Percentiles rank a stretch among this genome's conserved stretches.
phyloP scores from a whole-genome alignment of 1,284 basidiomycete species.

The Takashimella tepidaria region DNA sequence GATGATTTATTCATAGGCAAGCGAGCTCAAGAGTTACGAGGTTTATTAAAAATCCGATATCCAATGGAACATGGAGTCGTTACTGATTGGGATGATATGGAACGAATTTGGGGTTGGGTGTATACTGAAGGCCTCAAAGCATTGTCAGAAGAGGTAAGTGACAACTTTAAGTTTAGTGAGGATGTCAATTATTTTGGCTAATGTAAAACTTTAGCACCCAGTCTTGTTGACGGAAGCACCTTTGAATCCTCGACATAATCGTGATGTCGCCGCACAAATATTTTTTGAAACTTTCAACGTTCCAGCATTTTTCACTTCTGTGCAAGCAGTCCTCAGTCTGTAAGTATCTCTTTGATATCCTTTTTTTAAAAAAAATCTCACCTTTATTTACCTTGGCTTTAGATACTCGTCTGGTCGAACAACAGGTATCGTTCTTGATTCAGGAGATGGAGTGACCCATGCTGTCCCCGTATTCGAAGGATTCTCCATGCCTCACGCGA shows the following conservation, averaged over 20 bases:
- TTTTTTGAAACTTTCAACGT: conserved; percentile 99
- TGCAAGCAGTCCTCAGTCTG: conserved; percentile 96
- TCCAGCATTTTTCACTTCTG: conserved; percentile 91
- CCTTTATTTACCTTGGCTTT: conserved; percentile 8
- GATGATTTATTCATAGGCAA: conserved; percentile 83
- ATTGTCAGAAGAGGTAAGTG: conserved; percentile 85
- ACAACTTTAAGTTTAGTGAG: conserved; percentile 5
- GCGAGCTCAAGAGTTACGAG: conserved; percentile 87
- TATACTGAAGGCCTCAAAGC: conserved; percentile 92
- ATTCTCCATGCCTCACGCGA: conserved; percentile 98
- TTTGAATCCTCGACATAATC: conserved; percentile 86
- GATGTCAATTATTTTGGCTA: background rate
- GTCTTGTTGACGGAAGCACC: conserved; percentile 93
- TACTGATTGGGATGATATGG: conserved; percentile 97
- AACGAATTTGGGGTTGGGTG: conserved; percentile 94
- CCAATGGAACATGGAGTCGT: conserved; percentile 94
- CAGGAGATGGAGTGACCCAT: conserved; percentile 97
- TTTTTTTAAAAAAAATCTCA: background rate
- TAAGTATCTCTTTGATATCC: conserved; percentile 49
- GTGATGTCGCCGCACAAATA: conserved; percentile 92
- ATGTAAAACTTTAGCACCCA: conserved; percentile 66
- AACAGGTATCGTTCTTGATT: conserved; percentile 97
- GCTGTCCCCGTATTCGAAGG: conserved; percentile 99
- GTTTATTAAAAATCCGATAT: conserved; percentile 92
- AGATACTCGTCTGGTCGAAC: conserved; percentile 99